Evolutionary conservation across 2,329 filamentous ascomycete species (phyloP).

Genomic region (Colletotrichum shisoi): DNA sequence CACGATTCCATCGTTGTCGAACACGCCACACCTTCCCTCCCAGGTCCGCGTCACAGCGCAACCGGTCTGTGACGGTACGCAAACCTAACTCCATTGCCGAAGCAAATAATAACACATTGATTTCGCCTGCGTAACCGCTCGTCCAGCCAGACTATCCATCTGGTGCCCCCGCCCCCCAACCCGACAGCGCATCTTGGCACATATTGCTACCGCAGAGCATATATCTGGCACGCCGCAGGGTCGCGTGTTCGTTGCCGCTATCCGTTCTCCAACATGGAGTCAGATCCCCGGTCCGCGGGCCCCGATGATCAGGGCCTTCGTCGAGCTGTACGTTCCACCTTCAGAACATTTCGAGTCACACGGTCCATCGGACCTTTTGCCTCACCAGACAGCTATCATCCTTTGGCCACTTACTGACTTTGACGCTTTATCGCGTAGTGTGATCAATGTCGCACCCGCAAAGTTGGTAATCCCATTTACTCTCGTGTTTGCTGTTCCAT

Average conservation of each 20-base stretch:
- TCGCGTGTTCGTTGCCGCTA: background rate
- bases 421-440: conserved; percentile 47
- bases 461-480: conserved; percentile 48
- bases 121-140: background rate
- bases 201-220: conserved; percentile 3
- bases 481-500: conserved; percentile 6
- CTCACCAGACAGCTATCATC: background rate
- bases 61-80: background rate
- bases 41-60: background rate
- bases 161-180: background rate
- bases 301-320: conserved; percentile 49
- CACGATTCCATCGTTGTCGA: background rate
- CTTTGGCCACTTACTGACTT: conserved; percentile 35
- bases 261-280: conserved; percentile 24
- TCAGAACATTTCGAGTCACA: conserved; percentile 18
- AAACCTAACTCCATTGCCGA: conserved; percentile 7
- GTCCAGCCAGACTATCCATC: conserved; percentile 4
- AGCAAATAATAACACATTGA: conserved; percentile 7
- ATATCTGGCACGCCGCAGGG: background rate
- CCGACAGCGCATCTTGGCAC: conserved; percentile 6
- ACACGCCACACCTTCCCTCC: conserved; percentile 5
- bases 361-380: background rate
- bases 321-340: conserved; percentile 49
- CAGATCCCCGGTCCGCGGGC: conserved; percentile 38
- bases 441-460: conserved; percentile 55